Base-by-base conservation (phyloP, 2,329 filamentous ascomycete species). In the Aspergillus ustus region DNA sequence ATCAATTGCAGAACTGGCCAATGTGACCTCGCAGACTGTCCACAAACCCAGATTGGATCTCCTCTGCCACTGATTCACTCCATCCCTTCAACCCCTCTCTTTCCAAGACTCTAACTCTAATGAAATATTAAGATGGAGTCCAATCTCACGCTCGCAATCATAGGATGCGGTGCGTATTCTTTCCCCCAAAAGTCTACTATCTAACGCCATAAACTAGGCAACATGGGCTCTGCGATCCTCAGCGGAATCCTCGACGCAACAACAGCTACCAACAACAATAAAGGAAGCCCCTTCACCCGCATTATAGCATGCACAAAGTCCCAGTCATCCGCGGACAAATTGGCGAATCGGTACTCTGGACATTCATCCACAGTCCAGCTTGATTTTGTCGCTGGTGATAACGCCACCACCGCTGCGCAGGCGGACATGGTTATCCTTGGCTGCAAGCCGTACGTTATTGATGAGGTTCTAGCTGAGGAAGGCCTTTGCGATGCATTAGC, bases 381-480 rank as follows among this genome's bases (percentile, higher is more conserved):
- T 13, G 63, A 76, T 0, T 67, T 76, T 1, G 70, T 69, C 3
- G 72, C 75, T 11, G 71, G 74, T 0, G 73, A 78, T 29, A 76
- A 76, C 53, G 64, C 75, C 37, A 67, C 62, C 15, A 80, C 77
- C 3, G 69, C 75, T 0, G 72, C 20, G 60, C 29, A 70, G 4
- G 74, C 80, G 2, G 71, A 80, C 19, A 72, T 83, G 2, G 57
- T 83, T 4, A 69, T 85, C 1, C 72, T 85, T 1, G 82, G 71
- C 1, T 80, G 79, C 8, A 81, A 84, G 52, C 83, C 83, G 0
- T 73, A 78, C 3, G 77, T 82, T 28, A 73, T 83, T 0, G 66
- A 70, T n/a, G 40, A 66, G 0, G 74, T 81, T 1, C 67, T 85
- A 3, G 64, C 64, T 0, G 65, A 77, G 29, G 63, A 70, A 0